Conservation (phyloP, 2,329 filamentous ascomycete species). For the Aspergillus floridensis region DNA sequence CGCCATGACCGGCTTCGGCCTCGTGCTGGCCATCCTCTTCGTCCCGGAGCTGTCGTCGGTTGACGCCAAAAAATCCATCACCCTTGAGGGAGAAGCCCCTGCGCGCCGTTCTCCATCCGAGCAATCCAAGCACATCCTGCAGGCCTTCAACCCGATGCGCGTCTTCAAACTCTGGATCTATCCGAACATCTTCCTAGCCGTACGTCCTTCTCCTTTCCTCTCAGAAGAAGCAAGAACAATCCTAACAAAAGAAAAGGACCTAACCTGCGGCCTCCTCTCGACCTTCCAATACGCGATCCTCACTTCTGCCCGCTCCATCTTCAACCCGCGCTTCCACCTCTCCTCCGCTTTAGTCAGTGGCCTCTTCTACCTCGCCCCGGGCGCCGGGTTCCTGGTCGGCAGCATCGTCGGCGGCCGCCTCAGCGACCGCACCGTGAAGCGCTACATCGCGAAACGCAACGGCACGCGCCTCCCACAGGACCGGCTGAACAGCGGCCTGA, state of each 20-base stretch:
- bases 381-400: conserved; percentile 65
- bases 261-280: conserved; percentile 51
- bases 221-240: not conserved
- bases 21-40: conserved; percentile 61
- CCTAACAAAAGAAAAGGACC: conserved; percentile 20
- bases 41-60: conserved; percentile 65
- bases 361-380: conserved; percentile 72
- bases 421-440: conserved; percentile 64
- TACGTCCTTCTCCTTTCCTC: conserved; percentile 46
- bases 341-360: conserved; percentile 64
- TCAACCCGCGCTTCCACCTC: conserved; percentile 71
- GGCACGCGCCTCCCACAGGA: conserved; percentile 67
- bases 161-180: conserved; percentile 62
- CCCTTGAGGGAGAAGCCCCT: not conserved
- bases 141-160: conserved; percentile 61
- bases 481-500: conserved; percentile 58
- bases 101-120: conserved; percentile 12
- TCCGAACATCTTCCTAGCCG: conserved; percentile 64
- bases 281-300: conserved; percentile 72
- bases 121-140: conserved; percentile 27
- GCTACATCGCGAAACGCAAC: conserved; percentile 58
- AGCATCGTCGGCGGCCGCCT: conserved; percentile 68
- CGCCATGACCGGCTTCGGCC: conserved; percentile 61
- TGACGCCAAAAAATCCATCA: conserved; percentile 34
- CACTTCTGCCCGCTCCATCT: conserved; percentile 67